Evolutionary conservation across 768 basidiomycete species (phyloP), one percentile per base, ranked within the genome.

Genomic region (Lyophyllum shimeji): DNA sequence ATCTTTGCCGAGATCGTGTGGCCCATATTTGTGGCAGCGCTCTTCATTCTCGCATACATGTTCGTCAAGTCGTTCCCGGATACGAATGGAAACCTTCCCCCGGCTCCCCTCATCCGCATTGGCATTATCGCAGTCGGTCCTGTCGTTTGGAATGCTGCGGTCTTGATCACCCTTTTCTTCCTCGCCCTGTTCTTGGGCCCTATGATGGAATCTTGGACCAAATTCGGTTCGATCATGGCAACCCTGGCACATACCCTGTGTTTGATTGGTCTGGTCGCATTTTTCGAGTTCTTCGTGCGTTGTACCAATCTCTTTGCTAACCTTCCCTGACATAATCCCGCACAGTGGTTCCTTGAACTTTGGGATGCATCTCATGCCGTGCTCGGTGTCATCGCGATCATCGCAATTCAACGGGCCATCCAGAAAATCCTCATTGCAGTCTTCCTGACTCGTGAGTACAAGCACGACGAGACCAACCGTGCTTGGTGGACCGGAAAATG

Each of bases 401-500:
- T 97, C 59, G 85, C 90, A 23, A 86, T 99, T 48, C 95, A 98
- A 72, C 83, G 97, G 46, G 87, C 91, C 34, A 83, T 98, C 63
- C 90, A 93, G 75, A 98, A 98, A 78, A 85, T 96, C 59, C 79
- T 97, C 52, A 98, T 98, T 59, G 82, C 95, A 5, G 89, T 94
- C 45, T 93, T 95, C 82, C 81, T 98, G 45, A 93, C 94, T 23
- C 89, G 97, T 66, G 97, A 99, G 73, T 96, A 89, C 80, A 98
- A 98, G 76, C 93, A 97, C 68, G 97, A 99, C 67, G 95, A 98
- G 76, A 95, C 93, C 24, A 98, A 98, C 76, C 82, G 92, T 58
- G 95, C 95, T 1, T 98, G 96, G 96, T 99, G 97, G 97, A 95
- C 95, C 17, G 95, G 95, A 59, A 89, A 90, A 77, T 98, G 97